Evolutionary conservation across 305 asterid species (phyloP).

Genomic region (Fraxinus albicans): DNA sequence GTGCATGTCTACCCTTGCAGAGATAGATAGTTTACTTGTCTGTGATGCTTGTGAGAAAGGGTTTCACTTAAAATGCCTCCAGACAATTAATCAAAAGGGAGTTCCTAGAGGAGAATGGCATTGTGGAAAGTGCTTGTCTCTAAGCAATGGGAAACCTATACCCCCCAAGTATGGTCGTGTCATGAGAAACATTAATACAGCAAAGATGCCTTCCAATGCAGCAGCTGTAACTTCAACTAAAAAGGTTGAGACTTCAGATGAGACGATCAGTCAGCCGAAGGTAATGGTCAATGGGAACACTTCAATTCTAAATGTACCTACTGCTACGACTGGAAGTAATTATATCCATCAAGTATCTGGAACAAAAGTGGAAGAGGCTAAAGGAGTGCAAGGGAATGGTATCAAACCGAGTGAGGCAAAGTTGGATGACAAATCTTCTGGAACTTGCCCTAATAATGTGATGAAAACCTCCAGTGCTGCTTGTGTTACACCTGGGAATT

Average conservation of each 20-base stretch:
- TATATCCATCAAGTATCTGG: slow-evolving; percentile 38
- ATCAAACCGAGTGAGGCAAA: slow-evolving; percentile 30
- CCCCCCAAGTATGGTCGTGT: slow-evolving; percentile 99
- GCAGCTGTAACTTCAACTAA: slow-evolving; percentile 43
- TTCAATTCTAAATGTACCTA: slow-evolving; percentile 37
- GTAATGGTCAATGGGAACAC: slow-evolving; percentile 46
- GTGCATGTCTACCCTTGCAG: slow-evolving; percentile 58
- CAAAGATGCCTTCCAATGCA: slow-evolving; percentile 49
- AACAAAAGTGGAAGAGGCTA: slow-evolving; percentile 34
- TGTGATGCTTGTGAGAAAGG: slow-evolving; percentile 99
- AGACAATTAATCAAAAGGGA: slow-evolving; percentile 53
- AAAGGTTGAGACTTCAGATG: slow-evolving; percentile 41
- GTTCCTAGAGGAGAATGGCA: slow-evolving; percentile 93
- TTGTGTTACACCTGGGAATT: slow-evolving; percentile 37
- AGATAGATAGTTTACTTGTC: slow-evolving; percentile 68
- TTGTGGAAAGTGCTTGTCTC: slow-evolving; percentile 80
- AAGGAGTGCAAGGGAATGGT: slow-evolving; percentile 41
- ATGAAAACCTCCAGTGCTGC: slow-evolving; percentile 33
- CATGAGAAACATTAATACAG: slow-evolving; percentile 63
- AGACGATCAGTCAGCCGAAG: slow-evolving; percentile 37
- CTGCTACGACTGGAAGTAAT: slow-evolving; percentile 31
- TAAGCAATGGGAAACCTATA: slow-evolving; percentile 85
- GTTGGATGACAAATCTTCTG: slow-evolving; percentile 44
- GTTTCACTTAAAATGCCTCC: slow-evolving; percentile 91
- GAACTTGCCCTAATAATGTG: slow-evolving; percentile 36